Percentiles rank a stretch among this genome's conserved stretches.
phyloP scores from a whole-genome alignment of 306 rosid genomes.

The Vigna trinervia region DNA sequence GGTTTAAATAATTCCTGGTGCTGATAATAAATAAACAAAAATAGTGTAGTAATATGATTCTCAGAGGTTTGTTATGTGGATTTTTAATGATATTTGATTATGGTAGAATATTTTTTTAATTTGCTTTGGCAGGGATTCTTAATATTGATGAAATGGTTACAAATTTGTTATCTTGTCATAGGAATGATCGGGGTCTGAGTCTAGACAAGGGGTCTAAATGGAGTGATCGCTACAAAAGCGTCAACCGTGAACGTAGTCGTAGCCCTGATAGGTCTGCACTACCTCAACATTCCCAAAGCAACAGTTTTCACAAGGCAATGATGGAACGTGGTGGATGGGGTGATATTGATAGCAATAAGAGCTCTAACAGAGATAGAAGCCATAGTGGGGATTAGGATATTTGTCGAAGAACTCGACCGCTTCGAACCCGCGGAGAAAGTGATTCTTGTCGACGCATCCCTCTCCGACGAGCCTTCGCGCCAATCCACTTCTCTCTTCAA shows the following conservation, averaged over 20 bases:
- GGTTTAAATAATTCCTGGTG: too few species aligned
- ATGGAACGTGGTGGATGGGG: slow-evolving; percentile 57
- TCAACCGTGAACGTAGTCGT: slow-evolving; percentile 66
- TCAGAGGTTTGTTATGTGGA: slow-evolving; percentile 60
- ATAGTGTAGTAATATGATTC: slow-evolving; percentile 34
- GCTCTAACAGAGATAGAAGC: slow-evolving; percentile 58
- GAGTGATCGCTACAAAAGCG: slow-evolving; percentile 57
- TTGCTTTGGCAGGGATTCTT: background rate
- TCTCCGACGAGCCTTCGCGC: slow-evolving; percentile 49
- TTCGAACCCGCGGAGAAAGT: slow-evolving; percentile 79
- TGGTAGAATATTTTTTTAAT: background rate
- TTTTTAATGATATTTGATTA: background rate
- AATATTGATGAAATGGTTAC: background rate
- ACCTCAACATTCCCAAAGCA: slow-evolving; percentile 48
- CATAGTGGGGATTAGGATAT: background rate
- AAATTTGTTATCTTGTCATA: slow-evolving; percentile 44
- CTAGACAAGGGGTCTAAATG: slow-evolving; percentile 67
- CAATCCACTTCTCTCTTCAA: slow-evolving; percentile 38
- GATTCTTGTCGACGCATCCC: slow-evolving; percentile 60
- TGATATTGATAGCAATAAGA: slow-evolving; percentile 50
- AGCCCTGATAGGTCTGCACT: slow-evolving; percentile 61
- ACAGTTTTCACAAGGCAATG: slow-evolving; percentile 77
- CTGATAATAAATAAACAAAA: too few species aligned
- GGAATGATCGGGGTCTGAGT: slow-evolving; percentile 74
- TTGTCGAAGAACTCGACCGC: slow-evolving; percentile 50